Percentiles rank a stretch among this genome's conserved stretches.
Evolutionary conservation across 1,284 basidiomycete species (phyloP).

Genomic region (Cerrena zonata): DNA sequence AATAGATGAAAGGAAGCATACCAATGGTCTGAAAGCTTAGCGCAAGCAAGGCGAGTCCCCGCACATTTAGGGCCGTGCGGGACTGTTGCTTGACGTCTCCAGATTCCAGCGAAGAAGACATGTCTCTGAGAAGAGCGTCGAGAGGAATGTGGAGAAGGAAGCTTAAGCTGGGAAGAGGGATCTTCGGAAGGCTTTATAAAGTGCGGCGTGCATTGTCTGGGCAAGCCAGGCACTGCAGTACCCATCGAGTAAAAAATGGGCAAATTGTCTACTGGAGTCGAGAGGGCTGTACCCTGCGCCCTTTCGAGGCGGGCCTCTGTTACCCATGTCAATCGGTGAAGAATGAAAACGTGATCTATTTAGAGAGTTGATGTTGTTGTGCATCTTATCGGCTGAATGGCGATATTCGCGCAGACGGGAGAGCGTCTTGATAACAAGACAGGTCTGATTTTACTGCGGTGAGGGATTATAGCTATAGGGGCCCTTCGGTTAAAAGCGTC

Average conservation of each 20-base stretch:
- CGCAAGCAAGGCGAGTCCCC: constrained; percentile 27
- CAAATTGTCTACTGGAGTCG: not conserved
- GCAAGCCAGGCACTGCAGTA: not conserved
- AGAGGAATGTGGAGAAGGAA: not conserved
- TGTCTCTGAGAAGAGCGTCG: not conserved
- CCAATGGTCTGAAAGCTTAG: constrained; percentile 31
- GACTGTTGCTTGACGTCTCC: not conserved
- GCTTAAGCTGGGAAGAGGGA: not conserved
- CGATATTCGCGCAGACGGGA: constrained; percentile 5
- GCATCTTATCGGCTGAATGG: constrained; percentile 1
- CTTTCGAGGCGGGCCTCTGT: not conserved
- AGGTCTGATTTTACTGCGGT: not conserved
- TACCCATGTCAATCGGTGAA: not conserved
- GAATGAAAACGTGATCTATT: not conserved
- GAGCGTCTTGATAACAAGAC: not conserved
- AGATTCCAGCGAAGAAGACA: not conserved
- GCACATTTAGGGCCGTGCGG: constrained; percentile 8
- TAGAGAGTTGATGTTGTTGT: not conserved
- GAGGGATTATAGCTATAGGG: constrained; percentile 8
- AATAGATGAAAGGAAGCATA: not conserved
- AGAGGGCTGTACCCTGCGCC: not conserved
- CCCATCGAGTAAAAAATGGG: not conserved
- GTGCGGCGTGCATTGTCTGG: not conserved
- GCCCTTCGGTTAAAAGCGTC: not conserved
- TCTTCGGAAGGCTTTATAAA: not conserved